These are phyloP conservation scores for Brachypodium distachyon DNA, from an alignment of 202 grass and related monocot genomes.

Conservation along the genomic window DNA sequence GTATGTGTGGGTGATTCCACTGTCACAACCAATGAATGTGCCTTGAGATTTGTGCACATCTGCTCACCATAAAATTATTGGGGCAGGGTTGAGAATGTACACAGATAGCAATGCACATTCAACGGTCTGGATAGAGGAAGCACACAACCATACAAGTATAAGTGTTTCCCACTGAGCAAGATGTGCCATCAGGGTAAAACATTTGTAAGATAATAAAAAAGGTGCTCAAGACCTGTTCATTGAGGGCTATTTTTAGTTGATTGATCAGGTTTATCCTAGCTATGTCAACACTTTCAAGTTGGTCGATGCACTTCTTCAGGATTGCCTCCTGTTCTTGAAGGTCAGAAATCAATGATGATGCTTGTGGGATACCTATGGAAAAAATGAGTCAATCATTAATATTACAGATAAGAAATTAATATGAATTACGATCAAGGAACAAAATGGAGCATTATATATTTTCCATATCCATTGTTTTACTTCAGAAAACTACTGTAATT, in stretches of 20 bases:
- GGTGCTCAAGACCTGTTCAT: constrained; percentile 53
- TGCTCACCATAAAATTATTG: background rate
- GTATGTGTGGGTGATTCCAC: background rate
- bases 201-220: constrained; percentile 15
- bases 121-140: background rate
- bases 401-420: background rate
- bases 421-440: background rate
- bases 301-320: constrained; percentile 51
- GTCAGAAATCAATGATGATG: constrained; percentile 41
- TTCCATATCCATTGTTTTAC: background rate
- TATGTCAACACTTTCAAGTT: constrained; percentile 56
- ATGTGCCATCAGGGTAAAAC: background rate
- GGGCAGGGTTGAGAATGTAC: background rate
- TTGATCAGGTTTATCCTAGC: constrained; percentile 50
- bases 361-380: constrained; percentile 58
- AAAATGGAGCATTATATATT: background rate
- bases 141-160: background rate
- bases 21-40: background rate
- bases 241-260: constrained; percentile 68
- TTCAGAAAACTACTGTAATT: background rate
- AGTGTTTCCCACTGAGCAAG: background rate
- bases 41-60: background rate
- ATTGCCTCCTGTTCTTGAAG: constrained; percentile 56
- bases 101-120: background rate
- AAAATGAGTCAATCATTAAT: background rate